phyloP scores from a whole-genome alignment of 129 eudicot species.

The Dittrichia graveolens region DNA sequence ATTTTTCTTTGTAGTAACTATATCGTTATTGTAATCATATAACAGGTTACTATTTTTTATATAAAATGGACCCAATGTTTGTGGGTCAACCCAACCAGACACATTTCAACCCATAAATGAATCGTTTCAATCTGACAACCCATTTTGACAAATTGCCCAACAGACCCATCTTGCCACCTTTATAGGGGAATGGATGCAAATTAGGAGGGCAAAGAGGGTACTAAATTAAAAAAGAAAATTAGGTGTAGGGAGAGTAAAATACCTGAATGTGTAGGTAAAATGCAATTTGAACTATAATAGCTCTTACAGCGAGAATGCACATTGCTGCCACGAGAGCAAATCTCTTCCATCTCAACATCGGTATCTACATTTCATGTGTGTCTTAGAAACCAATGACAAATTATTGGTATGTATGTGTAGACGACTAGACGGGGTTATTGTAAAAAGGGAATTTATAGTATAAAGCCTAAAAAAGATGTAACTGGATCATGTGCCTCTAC shows the following conservation, averaged over 20 bases:
- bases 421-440: too few species aligned
- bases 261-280: slow-evolving; percentile 96
- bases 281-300: slow-evolving; percentile 94
- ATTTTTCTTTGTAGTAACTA: not conserved
- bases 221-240: not conserved
- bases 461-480: too few species aligned
- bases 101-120: too few species aligned
- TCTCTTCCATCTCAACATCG: slow-evolving; percentile 94
- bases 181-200: not conserved
- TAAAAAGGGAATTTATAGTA: too few species aligned
- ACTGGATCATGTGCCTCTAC: too few species aligned
- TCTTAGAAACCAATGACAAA: slow-evolving; percentile 18
- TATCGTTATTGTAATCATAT: too few species aligned
- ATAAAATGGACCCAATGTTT: too few species aligned
- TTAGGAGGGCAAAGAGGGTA: not conserved
- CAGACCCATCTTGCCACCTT: too few species aligned
- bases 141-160: too few species aligned
- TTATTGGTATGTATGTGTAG: not conserved
- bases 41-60: too few species aligned
- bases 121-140: too few species aligned
- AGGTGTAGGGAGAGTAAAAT: not conserved
- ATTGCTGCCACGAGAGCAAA: slow-evolving; percentile 91
- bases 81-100: too few species aligned
- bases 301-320: slow-evolving; percentile 97
- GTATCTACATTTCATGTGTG: slow-evolving; percentile 53